Base-by-base conservation (phyloP, 2,329 filamentous ascomycete species). In the Phialophora verrucosa region DNA sequence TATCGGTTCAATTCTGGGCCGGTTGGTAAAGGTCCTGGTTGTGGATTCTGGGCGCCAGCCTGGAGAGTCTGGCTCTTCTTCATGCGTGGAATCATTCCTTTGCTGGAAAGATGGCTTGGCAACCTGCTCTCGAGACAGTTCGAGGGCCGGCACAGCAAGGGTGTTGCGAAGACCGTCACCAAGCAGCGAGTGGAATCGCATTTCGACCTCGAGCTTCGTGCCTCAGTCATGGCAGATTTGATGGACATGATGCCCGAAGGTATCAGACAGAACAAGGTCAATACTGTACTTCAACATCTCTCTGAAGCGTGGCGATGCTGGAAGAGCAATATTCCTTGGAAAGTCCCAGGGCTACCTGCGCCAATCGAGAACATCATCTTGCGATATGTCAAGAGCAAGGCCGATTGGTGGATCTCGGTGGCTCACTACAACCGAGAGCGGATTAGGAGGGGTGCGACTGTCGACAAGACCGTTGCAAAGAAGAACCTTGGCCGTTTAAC, bases 201-300 rank as follows among this genome's bases (percentile, higher is more conserved):
- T 77, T 99, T 97, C 75, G 95, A 99, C 80, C 85, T 99, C 64
- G 95, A 99, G 80, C 88, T 99, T 59, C 92, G 95, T 75, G 96
- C 96, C 17, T 97, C 95, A 0, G 95, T 99, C 71, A 99, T 99
- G 94, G 93, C 94, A 53, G 95, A 99, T 80, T 83, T 99, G 59
- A 97, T 97, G 91, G 95, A 99, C 75, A 99, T 99, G 96, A 99
- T 99, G 95, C 95, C 95, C 0, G 96, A 99, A 77, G 95, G 95
- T 72, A 98, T 99, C 82, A 97, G 97, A 79, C 95, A 99, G 78
- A 99, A 95, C 83, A 99, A 99, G 82, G 93, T 99, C 78, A 97
- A 99, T 79, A 97, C 93, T 1, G 94, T 99, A 53, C 83, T 99
- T 62, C 95, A 98, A 76, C 96, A 99, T 84, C 82, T 99, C 50